Percentiles rank a stretch among this genome's conserved stretches.
phyloP scores from a whole-genome alignment of 768 basidiomycete species.

The Kwoniella newhampshirensis region DNA sequence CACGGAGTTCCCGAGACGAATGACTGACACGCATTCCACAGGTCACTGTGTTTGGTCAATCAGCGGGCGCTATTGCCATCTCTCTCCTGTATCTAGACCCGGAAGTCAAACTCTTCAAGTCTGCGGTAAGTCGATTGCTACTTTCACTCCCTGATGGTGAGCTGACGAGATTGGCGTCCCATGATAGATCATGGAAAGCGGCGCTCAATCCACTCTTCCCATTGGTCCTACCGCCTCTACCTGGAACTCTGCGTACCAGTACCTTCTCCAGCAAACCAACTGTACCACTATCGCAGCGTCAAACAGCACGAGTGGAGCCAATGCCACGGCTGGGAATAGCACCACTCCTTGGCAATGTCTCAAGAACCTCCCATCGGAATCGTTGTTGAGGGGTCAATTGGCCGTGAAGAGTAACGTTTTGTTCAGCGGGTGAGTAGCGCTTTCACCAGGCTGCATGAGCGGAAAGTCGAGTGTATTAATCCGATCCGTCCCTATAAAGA shows the following conservation, averaged over 20 bases:
- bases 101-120: constrained; percentile 18
- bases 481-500: too few relatives aligned
- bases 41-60: constrained; percentile 59
- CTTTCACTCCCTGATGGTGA: too few relatives aligned
- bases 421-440: constrained; percentile 33
- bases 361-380: constrained; percentile 27
- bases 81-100: constrained; percentile 52
- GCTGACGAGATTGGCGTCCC: constrained; percentile 3
- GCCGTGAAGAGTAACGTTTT: constrained; percentile 21
- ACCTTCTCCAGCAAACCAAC: constrained; percentile 27
- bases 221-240: constrained; percentile 14
- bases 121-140: constrained; percentile 5
- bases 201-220: constrained; percentile 25
- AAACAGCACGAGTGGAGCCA: background rate
- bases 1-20: background rate
- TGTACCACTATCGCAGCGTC: constrained; percentile 24
- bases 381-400: constrained; percentile 37
- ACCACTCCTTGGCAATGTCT: constrained; percentile 42
- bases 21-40: constrained; percentile 35
- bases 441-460: too few relatives aligned
- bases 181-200: constrained; percentile 35
- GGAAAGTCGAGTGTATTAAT: too few relatives aligned
- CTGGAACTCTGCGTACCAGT: constrained; percentile 42
- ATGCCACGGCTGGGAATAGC: constrained; percentile 10
- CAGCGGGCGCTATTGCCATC: constrained; percentile 61